Evolutionary conservation across 441 rosid species (phyloP), one percentile per base, ranked within the genome.

Genomic region (Aquilaria agallochum): DNA sequence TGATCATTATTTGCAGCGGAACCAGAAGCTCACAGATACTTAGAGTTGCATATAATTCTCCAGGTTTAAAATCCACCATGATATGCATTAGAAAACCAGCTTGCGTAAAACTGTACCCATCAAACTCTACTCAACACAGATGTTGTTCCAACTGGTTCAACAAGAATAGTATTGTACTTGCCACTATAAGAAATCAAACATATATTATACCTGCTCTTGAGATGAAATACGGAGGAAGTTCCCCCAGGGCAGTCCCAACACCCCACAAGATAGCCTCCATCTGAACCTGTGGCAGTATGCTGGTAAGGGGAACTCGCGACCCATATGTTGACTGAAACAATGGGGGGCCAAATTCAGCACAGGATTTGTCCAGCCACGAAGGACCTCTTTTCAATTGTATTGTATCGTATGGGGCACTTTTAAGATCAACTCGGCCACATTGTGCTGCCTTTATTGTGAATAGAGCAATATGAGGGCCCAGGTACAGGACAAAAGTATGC

Each of bases 221-320:
- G 77, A 94, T 85, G 72, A 94, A 94, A 85, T 91, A 94, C 53
- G 98, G 98, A 79, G 98, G 98, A 78, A 92, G 97, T 75, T 90
- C 98, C 62, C 98, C 98, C 40, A 90, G 97, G 53, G 98, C 96
- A 2, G 98, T 94, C 64, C 98, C 98, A 60, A 94, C 27, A 55
- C 98, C 97, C 98, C 98, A 94, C 60, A 94, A 69, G 62, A 94
- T 68, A 47, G 92, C 96, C 74, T 94, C 98, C 31, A 89, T 11
- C 66, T 94, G 97, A 55, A 94, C 85, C 73, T 94, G 90, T 0
- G 87, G 90, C 82, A 94, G 65, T 73, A 94, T 87, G 72, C 92
- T 89, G 63, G 85, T 73, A 56, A 94, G 84, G 3, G 99, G 97
- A 57, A 94, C 85, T 70, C 90, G 84, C 42, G 81, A 70, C 5